A percentile compares a stretch with the other conserved stretches of the same genome.
These are phyloP conservation scores for Aspergillaceae sp. DNA, from an alignment of 2,329 filamentous ascomycete genomes.

Conservation along the genomic window DNA sequence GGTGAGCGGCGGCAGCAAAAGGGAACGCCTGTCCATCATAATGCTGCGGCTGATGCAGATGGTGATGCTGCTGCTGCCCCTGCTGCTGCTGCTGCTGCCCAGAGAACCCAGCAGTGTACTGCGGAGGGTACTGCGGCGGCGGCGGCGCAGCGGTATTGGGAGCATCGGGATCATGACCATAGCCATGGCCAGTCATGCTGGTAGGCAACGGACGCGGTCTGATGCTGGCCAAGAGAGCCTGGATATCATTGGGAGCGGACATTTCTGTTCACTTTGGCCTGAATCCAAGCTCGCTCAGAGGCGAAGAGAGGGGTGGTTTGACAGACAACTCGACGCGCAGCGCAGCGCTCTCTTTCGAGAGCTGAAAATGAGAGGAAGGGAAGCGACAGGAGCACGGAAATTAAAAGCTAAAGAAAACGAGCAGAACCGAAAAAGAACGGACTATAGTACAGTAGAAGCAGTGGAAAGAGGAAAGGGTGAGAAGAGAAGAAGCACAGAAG, in stretches of 20 bases:
- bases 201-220: slow-evolving; percentile 32
- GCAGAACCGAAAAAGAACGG: slow-evolving; percentile 6
- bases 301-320: too few species aligned
- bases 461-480: slow-evolving; percentile 8
- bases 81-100: slow-evolving; percentile 22
- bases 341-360: slow-evolving; percentile 27
- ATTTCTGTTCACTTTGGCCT: slow-evolving; percentile 28
- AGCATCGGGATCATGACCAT: slow-evolving; percentile 15
- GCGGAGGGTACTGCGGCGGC: slow-evolving; percentile 16
- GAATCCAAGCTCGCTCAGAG: too few species aligned
- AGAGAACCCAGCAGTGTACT: slow-evolving; percentile 21
- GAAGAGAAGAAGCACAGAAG: slow-evolving; percentile 10
- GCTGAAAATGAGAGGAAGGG: slow-evolving; percentile 8
- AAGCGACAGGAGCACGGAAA: background rate
- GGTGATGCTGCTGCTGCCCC: slow-evolving; percentile 11
- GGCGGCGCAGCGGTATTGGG: slow-evolving; percentile 5
- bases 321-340: slow-evolving; percentile 3
- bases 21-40: slow-evolving; percentile 26
- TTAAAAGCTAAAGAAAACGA: slow-evolving; percentile 1
- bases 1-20: slow-evolving; percentile 10
- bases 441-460: slow-evolving; percentile 11
- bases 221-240: slow-evolving; percentile 40
- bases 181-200: slow-evolving; percentile 13
- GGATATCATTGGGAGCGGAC: slow-evolving; percentile 40
- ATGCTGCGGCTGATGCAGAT: slow-evolving; percentile 1